Conservation (phyloP, 2,329 filamentous ascomycete species). For the Fusarium anthophilum region DNA sequence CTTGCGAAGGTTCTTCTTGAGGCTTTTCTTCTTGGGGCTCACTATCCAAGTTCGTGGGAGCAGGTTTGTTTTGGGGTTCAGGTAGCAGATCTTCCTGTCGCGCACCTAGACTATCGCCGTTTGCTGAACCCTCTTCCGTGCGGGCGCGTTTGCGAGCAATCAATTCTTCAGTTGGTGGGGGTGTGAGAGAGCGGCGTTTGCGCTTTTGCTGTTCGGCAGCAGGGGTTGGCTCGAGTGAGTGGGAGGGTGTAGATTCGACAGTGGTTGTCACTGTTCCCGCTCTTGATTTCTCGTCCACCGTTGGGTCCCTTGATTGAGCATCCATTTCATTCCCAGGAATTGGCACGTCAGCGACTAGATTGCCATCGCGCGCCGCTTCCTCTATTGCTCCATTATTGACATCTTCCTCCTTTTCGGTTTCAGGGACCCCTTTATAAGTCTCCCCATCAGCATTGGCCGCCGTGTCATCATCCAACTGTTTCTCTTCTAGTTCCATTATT, state of each 20-base stretch:
- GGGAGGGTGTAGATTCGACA: constrained; percentile 13
- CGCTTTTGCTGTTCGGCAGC: constrained; percentile 62
- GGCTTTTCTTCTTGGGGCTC: constrained; percentile 8
- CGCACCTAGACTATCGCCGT: constrained; percentile 9
- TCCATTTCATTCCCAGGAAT: constrained; percentile 10
- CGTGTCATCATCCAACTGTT: neutral
- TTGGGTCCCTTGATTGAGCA: constrained; percentile 12
- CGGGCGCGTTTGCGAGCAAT: constrained; percentile 65
- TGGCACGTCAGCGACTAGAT: constrained; percentile 2
- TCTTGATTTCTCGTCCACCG: constrained; percentile 12
- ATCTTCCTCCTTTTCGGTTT: constrained; percentile 3
- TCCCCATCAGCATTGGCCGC: neutral
- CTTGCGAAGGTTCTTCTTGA: neutral
- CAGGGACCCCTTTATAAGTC: neutral
- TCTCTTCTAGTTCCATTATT: neutral
- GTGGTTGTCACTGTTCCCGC: constrained; percentile 15
- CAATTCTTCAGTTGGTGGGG: constrained; percentile 63
- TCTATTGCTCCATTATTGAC: constrained; percentile 12
- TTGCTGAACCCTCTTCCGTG: constrained; percentile 45
- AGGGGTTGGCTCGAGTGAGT: constrained; percentile 18
- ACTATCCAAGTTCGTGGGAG: constrained; percentile 24
- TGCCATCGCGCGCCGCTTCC: neutral
- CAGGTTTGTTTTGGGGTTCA: constrained; percentile 7
- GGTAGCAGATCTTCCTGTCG: constrained; percentile 24
- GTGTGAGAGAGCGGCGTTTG: constrained; percentile 73